phyloP scores from a whole-genome alignment of 2,329 filamentous ascomycete species.

The Calonectria crousiana region DNA sequence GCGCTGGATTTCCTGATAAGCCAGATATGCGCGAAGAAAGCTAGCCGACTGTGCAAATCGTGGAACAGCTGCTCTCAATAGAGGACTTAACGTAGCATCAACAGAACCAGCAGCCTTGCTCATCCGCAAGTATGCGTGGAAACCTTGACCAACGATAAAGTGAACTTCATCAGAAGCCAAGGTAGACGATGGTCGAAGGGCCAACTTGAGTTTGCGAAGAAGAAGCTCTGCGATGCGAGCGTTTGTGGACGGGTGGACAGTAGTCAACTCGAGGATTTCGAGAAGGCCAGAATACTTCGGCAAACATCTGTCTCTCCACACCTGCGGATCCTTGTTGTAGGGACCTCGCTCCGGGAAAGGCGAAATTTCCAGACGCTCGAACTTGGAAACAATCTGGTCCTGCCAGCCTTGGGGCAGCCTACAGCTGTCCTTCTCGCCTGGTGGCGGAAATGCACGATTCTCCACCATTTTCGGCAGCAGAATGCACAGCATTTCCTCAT shows the following conservation, averaged over 20 bases:
- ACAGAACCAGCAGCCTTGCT: conserved; percentile 68
- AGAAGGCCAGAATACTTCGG: conserved; percentile 77
- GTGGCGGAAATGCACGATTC: conserved; percentile 65
- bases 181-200: conserved; percentile 70
- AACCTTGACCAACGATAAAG: conserved; percentile 81
- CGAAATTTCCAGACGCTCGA: conserved; percentile 73
- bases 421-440: conserved; percentile 65
- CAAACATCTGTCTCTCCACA: conserved; percentile 73
- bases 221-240: conserved; percentile 75
- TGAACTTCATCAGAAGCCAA: conserved; percentile 73
- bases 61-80: conserved; percentile 74
- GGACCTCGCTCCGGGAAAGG: conserved; percentile 74
- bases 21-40: conserved; percentile 74
- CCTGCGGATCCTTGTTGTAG: conserved; percentile 71
- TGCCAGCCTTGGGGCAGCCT: conserved; percentile 77
- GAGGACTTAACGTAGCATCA: conserved; percentile 72
- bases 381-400: conserved; percentile 77
- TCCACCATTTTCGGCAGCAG: conserved; percentile 75
- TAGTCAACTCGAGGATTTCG: conserved; percentile 70
- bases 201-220: conserved; percentile 74
- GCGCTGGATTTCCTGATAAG: conserved; percentile 62
- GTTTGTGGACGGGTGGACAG: conserved; percentile 74
- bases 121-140: conserved; percentile 78
- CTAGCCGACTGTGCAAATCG: conserved; percentile 73
- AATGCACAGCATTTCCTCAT: conserved; percentile 78